These are phyloP conservation scores for Elsinoe perseae DNA, from an alignment of 2,329 filamentous ascomycete genomes.

Conservation along the genomic window DNA sequence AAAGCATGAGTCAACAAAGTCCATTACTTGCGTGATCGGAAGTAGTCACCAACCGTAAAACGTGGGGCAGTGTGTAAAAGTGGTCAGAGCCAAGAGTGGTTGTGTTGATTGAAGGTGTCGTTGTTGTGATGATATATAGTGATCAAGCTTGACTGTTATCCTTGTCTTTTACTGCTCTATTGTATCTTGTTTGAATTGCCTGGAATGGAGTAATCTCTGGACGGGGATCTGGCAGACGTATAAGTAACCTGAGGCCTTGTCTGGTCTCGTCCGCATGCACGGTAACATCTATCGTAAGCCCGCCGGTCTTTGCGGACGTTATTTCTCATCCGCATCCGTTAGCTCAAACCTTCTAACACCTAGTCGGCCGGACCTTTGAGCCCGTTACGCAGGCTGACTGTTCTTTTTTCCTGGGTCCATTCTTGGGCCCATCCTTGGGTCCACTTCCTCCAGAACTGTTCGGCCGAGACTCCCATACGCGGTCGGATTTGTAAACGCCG, in stretches of 20 bases:
- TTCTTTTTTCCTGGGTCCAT: not conserved
- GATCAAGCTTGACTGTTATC: not conserved
- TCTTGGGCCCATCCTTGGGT: not conserved
- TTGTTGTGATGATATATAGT: not conserved
- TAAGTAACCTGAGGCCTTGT: constrained; percentile 10
- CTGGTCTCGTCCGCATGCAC: not conserved
- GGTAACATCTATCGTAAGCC: constrained; percentile 9
- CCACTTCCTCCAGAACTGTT: too few relatives aligned
- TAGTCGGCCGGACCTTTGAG: not conserved
- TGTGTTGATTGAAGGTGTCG: not conserved
- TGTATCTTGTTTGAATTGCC: not conserved
- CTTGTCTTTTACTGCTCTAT: not conserved
- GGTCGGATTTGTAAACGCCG: constrained; percentile 6
- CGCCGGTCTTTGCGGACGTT: constrained; percentile 1
- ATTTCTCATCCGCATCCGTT: not conserved
- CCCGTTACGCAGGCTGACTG: not conserved
- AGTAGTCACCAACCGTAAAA: constrained; percentile 12
- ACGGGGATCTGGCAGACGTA: not conserved
- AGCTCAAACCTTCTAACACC: not conserved
- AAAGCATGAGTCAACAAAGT: constrained; percentile 18
- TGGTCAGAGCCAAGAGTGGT: not conserved
- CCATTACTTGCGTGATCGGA: constrained; percentile 13
- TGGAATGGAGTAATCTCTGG: not conserved
- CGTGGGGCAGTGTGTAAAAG: constrained; percentile 9
- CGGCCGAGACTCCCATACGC: not conserved